Conservation (phyloP, 306 rosid species). For the Vicia sativa region DNA sequence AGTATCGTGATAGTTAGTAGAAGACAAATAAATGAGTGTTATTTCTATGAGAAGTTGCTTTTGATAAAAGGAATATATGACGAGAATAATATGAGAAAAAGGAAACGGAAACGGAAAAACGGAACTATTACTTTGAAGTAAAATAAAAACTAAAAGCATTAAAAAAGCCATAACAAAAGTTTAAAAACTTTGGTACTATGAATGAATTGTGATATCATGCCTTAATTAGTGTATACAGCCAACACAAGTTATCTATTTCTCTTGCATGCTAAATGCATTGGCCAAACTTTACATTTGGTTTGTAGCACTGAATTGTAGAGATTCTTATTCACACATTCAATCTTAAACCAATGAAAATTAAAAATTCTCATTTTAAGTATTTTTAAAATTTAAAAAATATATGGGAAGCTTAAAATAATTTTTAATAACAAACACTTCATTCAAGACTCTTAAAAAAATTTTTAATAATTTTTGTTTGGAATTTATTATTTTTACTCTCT, state of each 20-base stretch:
- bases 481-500: no score
- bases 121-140: conserved; percentile 1
- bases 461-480: no score
- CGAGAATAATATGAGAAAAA: not conserved
- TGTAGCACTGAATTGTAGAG: not conserved
- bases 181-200: not conserved
- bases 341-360: no score
- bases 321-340: not conserved
- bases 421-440: no score
- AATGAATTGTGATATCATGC: not conserved
- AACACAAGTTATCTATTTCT: conserved; percentile 11
- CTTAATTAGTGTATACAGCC: conserved; percentile 8
- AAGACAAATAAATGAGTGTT: not conserved
- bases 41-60: not conserved
- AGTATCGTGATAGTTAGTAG: not conserved
- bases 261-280: conserved; percentile 16
- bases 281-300: conserved; percentile 1
- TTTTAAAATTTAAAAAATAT: no score
- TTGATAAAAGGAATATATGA: not conserved
- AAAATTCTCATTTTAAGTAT: no score
- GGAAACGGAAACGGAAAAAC: conserved; percentile 1
- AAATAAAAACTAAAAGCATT: not conserved
- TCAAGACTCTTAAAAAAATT: no score
- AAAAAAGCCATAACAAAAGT: not conserved
- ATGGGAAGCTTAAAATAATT: no score